These are phyloP conservation scores for Mycena galericulata DNA, from an alignment of 768 basidiomycete genomes.

Conservation along the genomic window DNA sequence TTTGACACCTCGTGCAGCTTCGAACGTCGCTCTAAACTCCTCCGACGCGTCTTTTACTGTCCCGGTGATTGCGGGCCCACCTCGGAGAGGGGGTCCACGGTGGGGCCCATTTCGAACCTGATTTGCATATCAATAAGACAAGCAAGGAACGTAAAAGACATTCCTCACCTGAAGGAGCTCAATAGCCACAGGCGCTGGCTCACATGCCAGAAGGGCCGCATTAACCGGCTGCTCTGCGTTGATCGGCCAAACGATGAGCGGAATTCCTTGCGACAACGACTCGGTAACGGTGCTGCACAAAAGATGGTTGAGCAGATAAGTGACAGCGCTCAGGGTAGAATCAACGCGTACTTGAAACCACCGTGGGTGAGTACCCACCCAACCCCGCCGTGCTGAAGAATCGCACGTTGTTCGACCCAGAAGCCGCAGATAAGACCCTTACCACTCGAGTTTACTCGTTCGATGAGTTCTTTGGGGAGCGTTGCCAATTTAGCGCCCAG, in stretches of 20 bases:
- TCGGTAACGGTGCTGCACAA: constrained; percentile 7
- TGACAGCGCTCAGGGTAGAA: not conserved
- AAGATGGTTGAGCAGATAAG: not conserved
- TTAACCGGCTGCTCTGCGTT: constrained; percentile 16
- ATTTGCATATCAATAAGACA: not conserved
- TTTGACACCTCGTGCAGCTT: not conserved
- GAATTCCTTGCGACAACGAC: constrained; percentile 3
- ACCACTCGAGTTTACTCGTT: constrained; percentile 22
- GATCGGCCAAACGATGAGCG: constrained; percentile 18
- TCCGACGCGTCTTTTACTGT: not conserved
- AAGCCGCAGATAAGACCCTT: constrained; percentile 19
- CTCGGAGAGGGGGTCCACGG: constrained; percentile 5
- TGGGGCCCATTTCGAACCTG: constrained; percentile 10
- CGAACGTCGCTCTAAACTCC: constrained; percentile 7
- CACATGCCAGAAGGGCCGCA: not conserved
- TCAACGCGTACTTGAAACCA: constrained; percentile 9
- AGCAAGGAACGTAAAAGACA: not conserved
- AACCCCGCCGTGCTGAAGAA: constrained; percentile 10
- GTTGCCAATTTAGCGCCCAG: constrained; percentile 18
- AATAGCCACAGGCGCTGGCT: constrained; percentile 5
- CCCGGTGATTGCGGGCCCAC: not conserved
- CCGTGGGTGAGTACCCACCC: constrained; percentile 23
- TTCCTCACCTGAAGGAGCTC: constrained; percentile 12
- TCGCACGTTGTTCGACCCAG: constrained; percentile 26
- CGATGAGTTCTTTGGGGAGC: constrained; percentile 9